Evolutionary conservation across 768 basidiomycete species (phyloP).

Genomic region (Rhodotorula toruloides): DNA sequence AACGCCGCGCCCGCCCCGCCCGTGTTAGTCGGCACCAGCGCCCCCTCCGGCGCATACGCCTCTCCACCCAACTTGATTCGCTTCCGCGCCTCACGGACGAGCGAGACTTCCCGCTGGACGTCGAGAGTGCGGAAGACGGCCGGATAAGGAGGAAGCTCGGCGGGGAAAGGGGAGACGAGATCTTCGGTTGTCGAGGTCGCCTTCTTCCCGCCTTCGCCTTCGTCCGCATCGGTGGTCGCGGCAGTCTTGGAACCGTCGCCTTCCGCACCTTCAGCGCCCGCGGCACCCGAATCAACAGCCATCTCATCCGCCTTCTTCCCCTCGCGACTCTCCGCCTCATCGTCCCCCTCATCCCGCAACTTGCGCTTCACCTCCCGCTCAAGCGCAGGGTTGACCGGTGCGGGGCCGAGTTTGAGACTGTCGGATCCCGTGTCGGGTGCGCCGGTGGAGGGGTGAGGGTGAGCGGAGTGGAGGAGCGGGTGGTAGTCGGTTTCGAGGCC

Average conservation of each 20-base stretch:
- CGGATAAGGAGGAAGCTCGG: conserved; percentile 75
- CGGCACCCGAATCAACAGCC: conserved; percentile 13
- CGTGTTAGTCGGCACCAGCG: conserved; percentile 27
- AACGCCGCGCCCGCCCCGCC: conserved; percentile 53
- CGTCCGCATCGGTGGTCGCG: conserved; percentile 42
- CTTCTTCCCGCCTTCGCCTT: not conserved
- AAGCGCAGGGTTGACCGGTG: conserved; percentile 72
- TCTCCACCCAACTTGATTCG: conserved; percentile 82
- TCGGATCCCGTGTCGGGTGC: conserved; percentile 8
- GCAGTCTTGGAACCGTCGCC: conserved; percentile 48
- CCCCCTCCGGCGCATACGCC: conserved; percentile 31
- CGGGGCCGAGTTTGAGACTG: conserved; percentile 72
- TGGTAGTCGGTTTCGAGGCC: conserved; percentile 46
- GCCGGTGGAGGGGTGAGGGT: conserved; percentile 2
- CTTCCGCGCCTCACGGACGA: conserved; percentile 81
- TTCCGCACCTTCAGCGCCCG: conserved; percentile 1
- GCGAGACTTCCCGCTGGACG: conserved; percentile 82
- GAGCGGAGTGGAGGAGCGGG: conserved; percentile 7
- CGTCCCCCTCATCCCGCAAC: conserved; percentile 63
- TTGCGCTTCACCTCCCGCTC: conserved; percentile 72
- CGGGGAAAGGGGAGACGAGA: conserved; percentile 57
- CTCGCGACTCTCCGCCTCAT: conserved; percentile 51
- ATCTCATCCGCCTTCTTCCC: not conserved
- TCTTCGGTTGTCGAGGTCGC: not conserved
- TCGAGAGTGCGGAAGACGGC: conserved; percentile 76